Conservation (phyloP, 148 eudicot species). For the Tetragonia tetragonoides region DNA sequence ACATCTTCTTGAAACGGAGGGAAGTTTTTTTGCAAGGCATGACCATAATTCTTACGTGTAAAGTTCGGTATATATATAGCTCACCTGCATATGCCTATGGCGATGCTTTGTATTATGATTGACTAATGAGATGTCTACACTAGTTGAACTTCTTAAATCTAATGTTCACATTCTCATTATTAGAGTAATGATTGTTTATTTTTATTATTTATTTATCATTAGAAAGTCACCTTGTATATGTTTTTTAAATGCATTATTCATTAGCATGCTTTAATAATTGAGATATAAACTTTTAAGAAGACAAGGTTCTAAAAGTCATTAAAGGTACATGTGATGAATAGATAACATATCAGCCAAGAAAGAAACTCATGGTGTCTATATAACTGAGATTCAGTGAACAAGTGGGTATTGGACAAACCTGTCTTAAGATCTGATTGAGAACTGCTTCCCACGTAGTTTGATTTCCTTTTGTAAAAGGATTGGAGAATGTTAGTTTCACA, state of each 20-base stretch:
- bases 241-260: neutral
- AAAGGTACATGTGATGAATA: neutral
- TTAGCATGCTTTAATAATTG: neutral
- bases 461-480: neutral
- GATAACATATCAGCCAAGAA: no score
- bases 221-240: neutral
- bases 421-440: no score
- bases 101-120: neutral
- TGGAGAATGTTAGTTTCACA: neutral
- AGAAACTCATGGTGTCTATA: no score
- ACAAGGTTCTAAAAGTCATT: neutral
- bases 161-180: neutral
- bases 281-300: no score
- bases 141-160: neutral
- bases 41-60: neutral
- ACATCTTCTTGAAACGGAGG: no score
- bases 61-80: neutral
- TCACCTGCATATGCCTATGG: neutral
- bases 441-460: no score
- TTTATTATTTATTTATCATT: neutral
- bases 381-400: no score
- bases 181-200: neutral
- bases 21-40: neutral
- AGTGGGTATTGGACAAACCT: no score
- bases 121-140: neutral